These are phyloP conservation scores for Saposhnikovia divaricata DNA, from an alignment of 129 eudicot species.

Conservation along the genomic window DNA sequence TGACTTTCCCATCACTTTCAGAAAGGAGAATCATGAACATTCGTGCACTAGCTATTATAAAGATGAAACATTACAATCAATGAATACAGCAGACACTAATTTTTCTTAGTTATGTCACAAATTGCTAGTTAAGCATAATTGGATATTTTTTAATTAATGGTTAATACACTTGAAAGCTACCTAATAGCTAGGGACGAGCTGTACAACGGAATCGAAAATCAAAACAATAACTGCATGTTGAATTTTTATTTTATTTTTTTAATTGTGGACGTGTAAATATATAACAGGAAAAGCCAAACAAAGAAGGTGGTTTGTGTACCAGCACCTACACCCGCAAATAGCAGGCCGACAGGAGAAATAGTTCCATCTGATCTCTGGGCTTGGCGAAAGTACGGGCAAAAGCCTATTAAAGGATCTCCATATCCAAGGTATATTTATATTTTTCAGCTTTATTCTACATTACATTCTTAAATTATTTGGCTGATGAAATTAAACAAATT, in stretches of 20 bases:
- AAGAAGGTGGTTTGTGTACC: conserved; percentile 97
- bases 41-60: background rate
- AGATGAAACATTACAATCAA: too few species aligned
- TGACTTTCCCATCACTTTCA: conserved; percentile 9
- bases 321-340: conserved; percentile 88
- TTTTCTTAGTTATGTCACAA: too few species aligned
- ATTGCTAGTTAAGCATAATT: too few species aligned
- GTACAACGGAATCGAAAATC: too few species aligned
- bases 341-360: conserved; percentile 79
- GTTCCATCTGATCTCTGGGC: conserved; percentile 99
- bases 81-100: too few species aligned
- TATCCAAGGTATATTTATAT: conserved; percentile 60
- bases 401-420: conserved; percentile 97
- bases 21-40: background rate
- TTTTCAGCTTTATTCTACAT: background rate
- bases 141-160: too few species aligned
- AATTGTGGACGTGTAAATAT: background rate
- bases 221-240: background rate
- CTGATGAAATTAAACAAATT: background rate
- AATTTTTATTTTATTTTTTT: background rate
- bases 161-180: too few species aligned
- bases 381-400: conserved; percentile 96
- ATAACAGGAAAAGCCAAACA: conserved; percentile 76
- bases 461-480: too few species aligned
- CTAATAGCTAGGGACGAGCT: too few species aligned